Evolutionary conservation across 768 basidiomycete genomes (phyloP).

Genomic region (Leccinellum albellum): DNA sequence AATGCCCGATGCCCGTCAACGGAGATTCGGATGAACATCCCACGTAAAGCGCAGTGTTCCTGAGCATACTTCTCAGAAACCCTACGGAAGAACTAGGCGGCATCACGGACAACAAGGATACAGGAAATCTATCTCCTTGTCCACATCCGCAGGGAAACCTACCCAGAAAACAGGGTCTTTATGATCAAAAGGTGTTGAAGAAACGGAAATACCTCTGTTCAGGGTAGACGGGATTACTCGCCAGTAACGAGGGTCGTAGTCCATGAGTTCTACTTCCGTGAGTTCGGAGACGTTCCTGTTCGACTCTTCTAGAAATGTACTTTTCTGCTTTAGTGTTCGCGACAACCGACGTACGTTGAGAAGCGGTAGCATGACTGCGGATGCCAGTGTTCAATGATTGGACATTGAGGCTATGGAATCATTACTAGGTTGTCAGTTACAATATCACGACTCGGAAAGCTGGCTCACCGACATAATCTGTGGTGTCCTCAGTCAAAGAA

Average conservation of each 20-base stretch:
- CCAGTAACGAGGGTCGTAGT: neutral
- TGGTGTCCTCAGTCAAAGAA: neutral
- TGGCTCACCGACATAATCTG: neutral
- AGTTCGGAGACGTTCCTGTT: neutral
- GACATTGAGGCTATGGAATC: neutral
- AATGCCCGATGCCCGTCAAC: neutral
- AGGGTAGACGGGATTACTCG: neutral
- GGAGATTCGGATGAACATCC: neutral
- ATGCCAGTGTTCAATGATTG: no score
- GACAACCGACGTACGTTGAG: neutral
- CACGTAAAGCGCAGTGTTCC: neutral
- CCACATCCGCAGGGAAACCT: neutral
- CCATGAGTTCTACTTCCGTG: neutral
- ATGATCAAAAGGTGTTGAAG: neutral
- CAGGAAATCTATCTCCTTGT: neutral
- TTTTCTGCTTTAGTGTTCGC: neutral
- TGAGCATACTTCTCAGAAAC: neutral
- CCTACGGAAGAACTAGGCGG: neutral
- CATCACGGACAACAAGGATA: neutral
- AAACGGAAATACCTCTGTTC: neutral
- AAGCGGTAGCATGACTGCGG: neutral
- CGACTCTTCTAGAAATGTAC: neutral
- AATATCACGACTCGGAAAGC: neutral
- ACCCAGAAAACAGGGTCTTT: neutral
- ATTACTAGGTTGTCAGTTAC: neutral